Percentiles rank a stretch among this genome's conserved stretches.
Conservation (phyloP, 2,329 filamentous ascomycete species). For the Aschersonia sp. region DNA sequence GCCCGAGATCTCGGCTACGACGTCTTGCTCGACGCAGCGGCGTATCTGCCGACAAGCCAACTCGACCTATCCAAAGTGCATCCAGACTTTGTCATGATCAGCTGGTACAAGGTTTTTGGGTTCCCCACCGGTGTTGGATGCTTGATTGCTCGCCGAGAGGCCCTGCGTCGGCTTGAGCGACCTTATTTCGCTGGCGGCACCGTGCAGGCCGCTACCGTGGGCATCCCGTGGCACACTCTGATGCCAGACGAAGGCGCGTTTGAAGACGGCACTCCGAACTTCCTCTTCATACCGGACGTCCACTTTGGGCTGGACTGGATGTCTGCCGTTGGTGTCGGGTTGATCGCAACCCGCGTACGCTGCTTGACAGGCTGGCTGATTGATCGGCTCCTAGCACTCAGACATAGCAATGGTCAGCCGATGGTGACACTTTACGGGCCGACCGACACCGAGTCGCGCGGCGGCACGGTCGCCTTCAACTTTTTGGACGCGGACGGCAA, state of each 20-base stretch:
- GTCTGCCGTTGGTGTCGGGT: slow-evolving; percentile 10
- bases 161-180: slow-evolving; percentile 15
- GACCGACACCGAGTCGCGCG: slow-evolving; percentile 11
- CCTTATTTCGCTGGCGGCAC: slow-evolving; percentile 27
- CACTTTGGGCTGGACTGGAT: slow-evolving; percentile 21
- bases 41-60: slow-evolving; percentile 20
- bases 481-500: slow-evolving; percentile 17
- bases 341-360: slow-evolving; percentile 16
- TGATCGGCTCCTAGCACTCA: slow-evolving; percentile 12
- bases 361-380: slow-evolving; percentile 23
- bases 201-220: slow-evolving; percentile 17
- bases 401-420: slow-evolving; percentile 16
- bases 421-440: slow-evolving; percentile 23
- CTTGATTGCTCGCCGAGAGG: slow-evolving; percentile 17
- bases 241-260: slow-evolving; percentile 15
- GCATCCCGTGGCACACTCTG: slow-evolving; percentile 16
- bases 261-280: slow-evolving; percentile 26
- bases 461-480: slow-evolving; percentile 24
- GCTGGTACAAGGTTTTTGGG: slow-evolving; percentile 28
- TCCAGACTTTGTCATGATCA: slow-evolving; percentile 23
- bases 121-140: slow-evolving; percentile 26
- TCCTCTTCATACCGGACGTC: slow-evolving; percentile 23
- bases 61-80: slow-evolving; percentile 19
- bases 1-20: slow-evolving; percentile 23
- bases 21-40: slow-evolving; percentile 24